A percentile compares a stretch with the other conserved stretches of the same genome.
phyloP scores from a whole-genome alignment of 805 yeast genomes.

The Komagataella mondaviorum region DNA sequence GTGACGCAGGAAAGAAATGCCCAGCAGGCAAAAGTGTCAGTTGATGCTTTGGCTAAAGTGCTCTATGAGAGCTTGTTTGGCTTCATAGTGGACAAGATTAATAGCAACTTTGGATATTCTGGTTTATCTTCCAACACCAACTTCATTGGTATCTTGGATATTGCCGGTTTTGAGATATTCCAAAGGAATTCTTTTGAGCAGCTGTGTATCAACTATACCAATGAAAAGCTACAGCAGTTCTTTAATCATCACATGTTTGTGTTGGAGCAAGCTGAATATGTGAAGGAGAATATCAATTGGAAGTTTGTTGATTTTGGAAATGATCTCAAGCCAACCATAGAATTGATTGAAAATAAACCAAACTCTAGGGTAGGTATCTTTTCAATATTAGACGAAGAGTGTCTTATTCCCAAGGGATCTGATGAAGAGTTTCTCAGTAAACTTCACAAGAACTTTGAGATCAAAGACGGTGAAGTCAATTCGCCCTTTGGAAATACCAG shows the following conservation, averaged over 20 bases:
- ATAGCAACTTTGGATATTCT: constrained; percentile 38
- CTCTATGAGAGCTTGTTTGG: constrained; percentile 78
- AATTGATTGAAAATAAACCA: constrained; percentile 63
- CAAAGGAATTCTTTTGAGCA: constrained; percentile 46
- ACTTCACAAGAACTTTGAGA: constrained; percentile 51
- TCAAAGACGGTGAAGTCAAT: constrained; percentile 12
- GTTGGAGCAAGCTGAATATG: constrained; percentile 45
- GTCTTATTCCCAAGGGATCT: constrained; percentile 83
- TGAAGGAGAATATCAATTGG: constrained; percentile 48
- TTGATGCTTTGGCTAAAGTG: constrained; percentile 82
- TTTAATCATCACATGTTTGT: constrained; percentile 52
- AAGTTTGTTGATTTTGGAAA: constrained; percentile 86
- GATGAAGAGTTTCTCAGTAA: constrained; percentile 78
- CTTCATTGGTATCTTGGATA: constrained; percentile 45
- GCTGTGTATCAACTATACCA: constrained; percentile 46
- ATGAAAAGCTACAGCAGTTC: constrained; percentile 46
- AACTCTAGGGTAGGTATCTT: constrained; percentile 56
- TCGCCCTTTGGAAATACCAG: not conserved
- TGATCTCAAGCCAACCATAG: constrained; percentile 89
- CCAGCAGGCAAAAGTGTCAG: constrained; percentile 61
- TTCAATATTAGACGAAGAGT: constrained; percentile 85
- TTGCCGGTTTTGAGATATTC: constrained; percentile 51
- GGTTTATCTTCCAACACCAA: constrained; percentile 13
- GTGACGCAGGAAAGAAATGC: constrained; percentile 73
- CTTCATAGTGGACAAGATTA: constrained; percentile 62